Percentiles rank a stretch among this genome's conserved stretches.
These are phyloP conservation scores for Cercospora janseana DNA, from an alignment of 2,329 filamentous ascomycete genomes.

Conservation along the genomic window DNA sequence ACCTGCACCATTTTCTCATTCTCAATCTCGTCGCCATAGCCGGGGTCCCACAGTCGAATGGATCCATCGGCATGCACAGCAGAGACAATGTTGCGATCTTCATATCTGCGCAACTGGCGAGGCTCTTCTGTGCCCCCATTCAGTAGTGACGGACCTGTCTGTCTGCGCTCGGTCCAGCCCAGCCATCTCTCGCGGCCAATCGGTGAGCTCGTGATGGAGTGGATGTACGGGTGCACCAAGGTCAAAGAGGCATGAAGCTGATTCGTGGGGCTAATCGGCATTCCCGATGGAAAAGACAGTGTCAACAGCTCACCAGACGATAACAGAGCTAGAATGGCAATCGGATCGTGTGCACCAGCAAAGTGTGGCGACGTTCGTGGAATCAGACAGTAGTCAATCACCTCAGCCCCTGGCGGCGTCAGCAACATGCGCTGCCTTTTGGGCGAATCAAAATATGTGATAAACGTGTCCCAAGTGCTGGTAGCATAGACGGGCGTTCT, in stretches of 20 bases:
- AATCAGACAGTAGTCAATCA: conserved; percentile 77
- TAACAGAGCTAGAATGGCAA: conserved; percentile 75
- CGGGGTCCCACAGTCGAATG: conserved; percentile 88
- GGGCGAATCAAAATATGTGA: conserved; percentile 72
- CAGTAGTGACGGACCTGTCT: conserved; percentile 73
- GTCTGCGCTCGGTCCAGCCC: conserved; percentile 80
- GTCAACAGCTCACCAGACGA: conserved; percentile 87
- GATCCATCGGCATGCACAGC: conserved; percentile 89
- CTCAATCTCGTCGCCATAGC: conserved; percentile 89
- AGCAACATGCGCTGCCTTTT: conserved; percentile 70
- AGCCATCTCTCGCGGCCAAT: conserved; percentile 82
- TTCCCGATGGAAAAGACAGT: conserved; percentile 86
- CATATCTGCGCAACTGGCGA: conserved; percentile 70
- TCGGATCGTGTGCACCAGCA: conserved; percentile 81
- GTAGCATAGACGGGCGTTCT: conserved; percentile 87
- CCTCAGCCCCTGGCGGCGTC: conserved; percentile 72
- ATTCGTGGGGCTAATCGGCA: conserved; percentile 87
- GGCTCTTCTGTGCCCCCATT: conserved; percentile 73
- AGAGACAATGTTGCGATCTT: conserved; percentile 79
- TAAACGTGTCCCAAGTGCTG: conserved; percentile 80
- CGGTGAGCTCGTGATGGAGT: conserved; percentile 66
- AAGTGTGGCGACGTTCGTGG: conserved; percentile 83
- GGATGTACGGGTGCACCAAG: conserved; percentile 87
- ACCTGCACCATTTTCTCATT: conserved; percentile 79
- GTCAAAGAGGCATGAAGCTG: conserved; percentile 84